Conservation (phyloP, 2,329 filamentous ascomycete genomes). For the Metarhizium anisopliae region DNA sequence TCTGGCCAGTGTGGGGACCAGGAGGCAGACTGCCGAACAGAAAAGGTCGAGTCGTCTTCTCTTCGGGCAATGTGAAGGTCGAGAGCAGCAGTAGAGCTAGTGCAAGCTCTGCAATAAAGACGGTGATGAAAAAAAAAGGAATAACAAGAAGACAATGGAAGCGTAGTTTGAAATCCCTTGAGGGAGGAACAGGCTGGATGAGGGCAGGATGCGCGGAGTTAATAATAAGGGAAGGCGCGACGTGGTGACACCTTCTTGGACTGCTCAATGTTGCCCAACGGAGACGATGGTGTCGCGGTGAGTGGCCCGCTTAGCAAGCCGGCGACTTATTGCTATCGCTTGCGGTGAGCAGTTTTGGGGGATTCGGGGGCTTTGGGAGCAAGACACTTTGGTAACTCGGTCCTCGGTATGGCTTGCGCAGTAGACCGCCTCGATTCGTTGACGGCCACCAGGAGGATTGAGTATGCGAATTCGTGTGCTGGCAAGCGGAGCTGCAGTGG, state of each 20-base stretch:
- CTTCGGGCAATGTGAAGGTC: not conserved
- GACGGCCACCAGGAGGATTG: not conserved
- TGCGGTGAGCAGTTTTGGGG: not conserved
- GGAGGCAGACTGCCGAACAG: not conserved
- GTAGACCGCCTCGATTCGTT: not conserved
- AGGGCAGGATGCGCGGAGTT: not conserved
- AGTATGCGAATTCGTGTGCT: not conserved
- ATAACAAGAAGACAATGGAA: not conserved
- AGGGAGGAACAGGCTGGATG: not conserved
- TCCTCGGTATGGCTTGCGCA: not conserved
- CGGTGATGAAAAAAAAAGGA: not conserved
- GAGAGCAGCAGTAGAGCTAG: not conserved
- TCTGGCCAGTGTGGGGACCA: not conserved
- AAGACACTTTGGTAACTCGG: not conserved
- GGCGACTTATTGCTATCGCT: not conserved
- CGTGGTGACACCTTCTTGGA: not conserved
- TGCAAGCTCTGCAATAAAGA: not conserved
- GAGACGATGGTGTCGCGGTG: not conserved
- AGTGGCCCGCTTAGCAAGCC: not conserved
- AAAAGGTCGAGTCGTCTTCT: not conserved
- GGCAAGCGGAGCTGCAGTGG: not conserved
- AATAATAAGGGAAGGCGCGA: slow-evolving; percentile 1
- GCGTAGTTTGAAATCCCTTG: not conserved
- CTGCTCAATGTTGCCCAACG: not conserved
- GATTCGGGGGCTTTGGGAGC: not conserved